Evolutionary conservation across 805 yeast species (phyloP).

Genomic region (Kazachstania taianensis): DNA sequence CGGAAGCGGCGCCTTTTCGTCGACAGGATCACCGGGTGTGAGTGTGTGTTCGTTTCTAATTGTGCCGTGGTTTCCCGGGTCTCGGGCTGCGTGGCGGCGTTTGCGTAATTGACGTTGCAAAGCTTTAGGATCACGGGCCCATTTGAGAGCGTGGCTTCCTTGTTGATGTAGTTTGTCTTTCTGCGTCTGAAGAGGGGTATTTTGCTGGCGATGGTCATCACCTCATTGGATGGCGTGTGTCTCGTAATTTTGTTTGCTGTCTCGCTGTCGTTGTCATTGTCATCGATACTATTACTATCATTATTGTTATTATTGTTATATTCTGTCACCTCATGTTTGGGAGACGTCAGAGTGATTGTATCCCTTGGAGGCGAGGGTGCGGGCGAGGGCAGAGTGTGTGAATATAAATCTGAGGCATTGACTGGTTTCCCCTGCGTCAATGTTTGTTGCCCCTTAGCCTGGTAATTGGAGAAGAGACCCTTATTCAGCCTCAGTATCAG

Average conservation of each 20-base stretch:
- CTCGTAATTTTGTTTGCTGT: not conserved
- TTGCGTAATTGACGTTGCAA: conserved; percentile 3
- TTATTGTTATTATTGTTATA: too few relatives aligned
- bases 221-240: conserved; percentile 1
- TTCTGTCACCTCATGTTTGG: not conserved
- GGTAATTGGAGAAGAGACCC: not conserved
- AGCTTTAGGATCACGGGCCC: conserved; percentile 3
- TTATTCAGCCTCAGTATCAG: conserved; percentile 1
- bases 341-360: not conserved
- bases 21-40: not conserved
- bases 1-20: conserved; percentile 3
- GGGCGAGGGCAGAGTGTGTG: not conserved
- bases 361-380: conserved; percentile 1
- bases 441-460: not conserved
- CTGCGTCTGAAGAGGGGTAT: conserved; percentile 3
- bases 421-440: not conserved
- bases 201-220: conserved; percentile 5
- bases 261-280: not conserved
- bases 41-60: not conserved
- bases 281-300: too few relatives aligned
- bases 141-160: not conserved
- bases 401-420: too few relatives aligned
- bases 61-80: not conserved
- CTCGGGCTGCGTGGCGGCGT: not conserved
- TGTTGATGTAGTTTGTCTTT: conserved; percentile 2